Base-by-base conservation (phyloP, 2,329 filamentous ascomycete species). In the Sporothrix euskadiensis region DNA sequence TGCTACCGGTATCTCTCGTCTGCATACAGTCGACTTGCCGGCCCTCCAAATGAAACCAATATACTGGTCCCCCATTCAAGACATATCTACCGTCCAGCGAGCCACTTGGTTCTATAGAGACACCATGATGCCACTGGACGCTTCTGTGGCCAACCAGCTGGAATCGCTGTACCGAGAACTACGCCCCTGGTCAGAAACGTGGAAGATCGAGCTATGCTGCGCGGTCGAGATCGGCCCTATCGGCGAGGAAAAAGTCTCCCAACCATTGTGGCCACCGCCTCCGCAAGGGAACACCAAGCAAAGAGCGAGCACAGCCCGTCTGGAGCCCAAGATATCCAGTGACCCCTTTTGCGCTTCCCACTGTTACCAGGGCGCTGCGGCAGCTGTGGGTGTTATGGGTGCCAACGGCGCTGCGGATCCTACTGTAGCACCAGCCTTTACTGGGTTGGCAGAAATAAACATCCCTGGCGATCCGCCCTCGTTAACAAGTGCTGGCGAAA, bases 41-140 rank as follows among this genome's bases (percentile, higher is more conserved):
- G 88, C 88, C 71, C 83, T 97, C 47, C 87, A 93, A 78, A 97
- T 99, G 94, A 93, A 94, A 81, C 96, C 96, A 0, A 98, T 98
- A 74, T 99, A 99, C 80, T 99, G 96, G 96, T 94, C 92, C 22
- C 95, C 96, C 8, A 88, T 98, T 44, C 94, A 97, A 78, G 96
- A 98, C 79, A 88, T 97, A 44, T 91, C 93, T 7, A 86, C 90
- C 49, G 94, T 98, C 1, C 87, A 92, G 73, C 88, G 96, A 76
- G 94, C 92, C 0, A 98, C 95, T 0, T 99, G 96, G 96, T 99
- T 99, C 80, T 98, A 98, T 82, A 92, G 92, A 75, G 94, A 98
- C 79, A 95, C 92, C 0, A 97, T 98, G 94, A 85, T 93, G 74
- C 96, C 96, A 0, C 88, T 99, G 6, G 93, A 97, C 75, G 88